Evolutionary conservation across 2,329 filamentous ascomycete species (phyloP), one percentile per base, ranked within the genome.

Genomic region (Gnomoniopsis smithogilvyi): DNA sequence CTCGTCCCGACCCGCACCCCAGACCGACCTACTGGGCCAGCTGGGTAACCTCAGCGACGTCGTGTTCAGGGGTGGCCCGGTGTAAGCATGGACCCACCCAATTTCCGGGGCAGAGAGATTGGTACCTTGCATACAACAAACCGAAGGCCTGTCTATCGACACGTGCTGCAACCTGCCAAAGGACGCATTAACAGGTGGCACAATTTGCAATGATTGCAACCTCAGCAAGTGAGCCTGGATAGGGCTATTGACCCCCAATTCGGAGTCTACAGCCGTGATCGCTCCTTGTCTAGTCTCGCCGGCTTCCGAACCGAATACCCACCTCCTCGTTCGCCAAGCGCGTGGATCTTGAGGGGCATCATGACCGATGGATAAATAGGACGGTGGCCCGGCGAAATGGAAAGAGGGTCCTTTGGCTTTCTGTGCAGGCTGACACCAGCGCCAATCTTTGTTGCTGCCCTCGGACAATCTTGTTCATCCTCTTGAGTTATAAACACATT

Each of bases 171-270:
- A 21, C 22, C 17, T 21, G 51, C 22, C 17, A 17, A 43, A 10
- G 19, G 21, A 51, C 22, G 36, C 33, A 48, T 26, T 45, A n/a
- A n/a, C 21, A 14, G 36, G 26, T 30, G 26, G 26, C 26, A 4
- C 26, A 30, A 30, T 30, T 19, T 46, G 38, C 33, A n/a, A 38
- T 41, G 45, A 47, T 54, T 54, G 46, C 54, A 54, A 51, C 46
- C 51, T 51, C 50, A 24, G 46, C 50, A 15, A 51, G 33, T 46
- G 54, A 26, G 50, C 24, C 55, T 54, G 50, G 54, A 51, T 30
- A 24, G 48, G 51, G 12, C 30, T 50, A 49, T 22, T 50, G 21
- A 38, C 48, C 45, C 59, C 56, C 41, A 62, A 62, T 62, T 34
- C 41, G 60, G 59, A 49, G 7, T 46, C 19, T 4, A 46, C 47